These are phyloP conservation scores for Neurospora tetrasperma DNA, from an alignment of 495 filamentous ascomycete genomes.

Conservation along the genomic window DNA sequence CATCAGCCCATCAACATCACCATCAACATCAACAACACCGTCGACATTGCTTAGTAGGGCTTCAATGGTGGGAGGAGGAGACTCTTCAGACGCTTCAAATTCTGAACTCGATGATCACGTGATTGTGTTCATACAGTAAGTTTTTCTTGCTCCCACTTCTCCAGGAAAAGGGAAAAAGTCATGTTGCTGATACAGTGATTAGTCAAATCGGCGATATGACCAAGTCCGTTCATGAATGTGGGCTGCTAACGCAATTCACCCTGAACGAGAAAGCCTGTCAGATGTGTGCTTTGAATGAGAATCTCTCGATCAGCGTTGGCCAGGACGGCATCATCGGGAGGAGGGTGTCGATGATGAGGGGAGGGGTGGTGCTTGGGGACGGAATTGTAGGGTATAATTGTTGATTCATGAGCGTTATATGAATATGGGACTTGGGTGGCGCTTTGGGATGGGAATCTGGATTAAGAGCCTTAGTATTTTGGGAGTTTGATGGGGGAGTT, in stretches of 20 bases:
- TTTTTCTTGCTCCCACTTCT: background rate
- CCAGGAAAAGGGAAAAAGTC: too few species aligned
- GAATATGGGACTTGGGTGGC: background rate
- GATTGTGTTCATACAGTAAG: constrained; percentile 24
- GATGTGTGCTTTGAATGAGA: constrained; percentile 15
- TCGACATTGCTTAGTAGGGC: background rate
- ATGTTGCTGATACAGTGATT: background rate
- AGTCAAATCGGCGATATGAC: constrained; percentile 32
- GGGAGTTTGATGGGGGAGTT: background rate
- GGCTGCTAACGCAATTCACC: constrained; percentile 26
- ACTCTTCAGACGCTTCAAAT: background rate
- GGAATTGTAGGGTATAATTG: constrained; percentile 40
- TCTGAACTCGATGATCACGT: constrained; percentile 2
- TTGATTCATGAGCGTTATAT: background rate
- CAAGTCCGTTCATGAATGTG: constrained; percentile 22
- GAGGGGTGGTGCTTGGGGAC: constrained; percentile 25
- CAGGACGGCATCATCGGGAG: constrained; percentile 37
- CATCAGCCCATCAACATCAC: background rate
- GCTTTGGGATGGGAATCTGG: background rate
- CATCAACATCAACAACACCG: background rate
- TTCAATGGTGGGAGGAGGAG: background rate
- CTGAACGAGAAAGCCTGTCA: background rate
- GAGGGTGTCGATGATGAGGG: constrained; percentile 29
- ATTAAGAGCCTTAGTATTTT: background rate
- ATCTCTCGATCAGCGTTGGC: constrained; percentile 31